Evolutionary conservation across 2,329 filamentous ascomycete species (phyloP).

Genomic region (Podosphaera xanthii): DNA sequence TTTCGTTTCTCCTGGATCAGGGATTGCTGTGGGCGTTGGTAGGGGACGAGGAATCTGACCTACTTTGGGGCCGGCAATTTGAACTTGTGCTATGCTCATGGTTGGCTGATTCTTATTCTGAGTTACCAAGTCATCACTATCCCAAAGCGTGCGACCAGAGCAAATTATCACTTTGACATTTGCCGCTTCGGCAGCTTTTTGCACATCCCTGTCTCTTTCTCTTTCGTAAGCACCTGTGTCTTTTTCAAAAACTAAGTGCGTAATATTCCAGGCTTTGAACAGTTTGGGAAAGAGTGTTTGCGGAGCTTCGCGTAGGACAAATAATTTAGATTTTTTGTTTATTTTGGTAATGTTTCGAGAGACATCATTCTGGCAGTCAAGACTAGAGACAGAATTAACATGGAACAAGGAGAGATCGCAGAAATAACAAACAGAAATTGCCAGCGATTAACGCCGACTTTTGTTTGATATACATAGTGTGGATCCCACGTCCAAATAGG

Average conservation of each 20-base stretch:
- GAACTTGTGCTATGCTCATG: slow-evolving; percentile 49
- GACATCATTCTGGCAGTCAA: slow-evolving; percentile 52
- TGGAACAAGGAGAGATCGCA: background rate
- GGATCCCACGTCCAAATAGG: slow-evolving; percentile 66
- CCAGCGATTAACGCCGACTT: slow-evolving; percentile 52
- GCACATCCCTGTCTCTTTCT: slow-evolving; percentile 36
- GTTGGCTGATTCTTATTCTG: slow-evolving; percentile 46
- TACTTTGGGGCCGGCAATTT: slow-evolving; percentile 37
- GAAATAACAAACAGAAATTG: slow-evolving; percentile 33
- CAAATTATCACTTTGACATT: slow-evolving; percentile 45
- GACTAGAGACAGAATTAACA: slow-evolving; percentile 17
- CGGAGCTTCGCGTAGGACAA: slow-evolving; percentile 49
- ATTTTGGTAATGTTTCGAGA: slow-evolving; percentile 42
- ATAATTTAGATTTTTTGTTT: slow-evolving; percentile 48
- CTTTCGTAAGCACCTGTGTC: slow-evolving; percentile 54
- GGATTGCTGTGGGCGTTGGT: slow-evolving; percentile 32
- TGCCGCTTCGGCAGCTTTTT: slow-evolving; percentile 33
- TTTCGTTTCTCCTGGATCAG: slow-evolving; percentile 39
- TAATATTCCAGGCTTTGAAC: slow-evolving; percentile 50
- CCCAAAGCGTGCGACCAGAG: slow-evolving; percentile 47
- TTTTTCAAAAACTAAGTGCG: slow-evolving; percentile 57
- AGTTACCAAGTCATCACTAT: slow-evolving; percentile 45
- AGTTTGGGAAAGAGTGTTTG: slow-evolving; percentile 50
- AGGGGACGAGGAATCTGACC: slow-evolving; percentile 39
- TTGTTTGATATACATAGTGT: slow-evolving; percentile 52